Evolutionary conservation across 306 rosid species (phyloP), one percentile per base, ranked within the genome.

Genomic region (Prunus padus): DNA sequence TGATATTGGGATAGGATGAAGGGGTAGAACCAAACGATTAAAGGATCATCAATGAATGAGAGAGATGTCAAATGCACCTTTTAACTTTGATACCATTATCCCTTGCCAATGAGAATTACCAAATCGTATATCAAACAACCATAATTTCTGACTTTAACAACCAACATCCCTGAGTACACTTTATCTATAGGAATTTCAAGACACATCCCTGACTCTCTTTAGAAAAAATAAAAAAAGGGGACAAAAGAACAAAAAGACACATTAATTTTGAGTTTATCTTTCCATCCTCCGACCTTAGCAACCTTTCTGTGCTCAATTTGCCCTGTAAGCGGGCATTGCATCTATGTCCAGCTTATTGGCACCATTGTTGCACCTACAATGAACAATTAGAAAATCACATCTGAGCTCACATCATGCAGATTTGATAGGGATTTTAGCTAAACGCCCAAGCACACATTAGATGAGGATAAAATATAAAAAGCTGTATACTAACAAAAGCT

Each of bases 261-360:
- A 44, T 14, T 23, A 9, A 22, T 59, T 8, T 14, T 8, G 12
- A 14, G 8, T 62, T 49, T 10, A 45, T 67, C 57, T 4, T 55
- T 74, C 87, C 84, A 94, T 80, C 84, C 85, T 79, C 88, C 84
- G 47, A 87, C 87, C 88, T 90, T 90, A 15, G 98, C 98, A 54
- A 95, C 97, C 82, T 92, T 95, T 78, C 98, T 85, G 54, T 79
- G 91, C 87, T 95, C 97, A 62, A 89, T 82, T 89, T 95, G 97
- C 73, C 89, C 96, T 5, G 97, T 90, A 56, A 85, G 52, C 19
- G 97, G 92, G 82, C 96, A 93, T 73, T 89, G 93, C 98, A 93
- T 91, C 85, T 93, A 93, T 10, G 97, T 91, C 98, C 97, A 93
- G 78, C 98, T 91, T 69, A 87, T 77, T 71, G 99, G 96, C 69